phyloP scores from a whole-genome alignment of 2,329 filamentous ascomycete species.

The Stenocarpella maydis region DNA sequence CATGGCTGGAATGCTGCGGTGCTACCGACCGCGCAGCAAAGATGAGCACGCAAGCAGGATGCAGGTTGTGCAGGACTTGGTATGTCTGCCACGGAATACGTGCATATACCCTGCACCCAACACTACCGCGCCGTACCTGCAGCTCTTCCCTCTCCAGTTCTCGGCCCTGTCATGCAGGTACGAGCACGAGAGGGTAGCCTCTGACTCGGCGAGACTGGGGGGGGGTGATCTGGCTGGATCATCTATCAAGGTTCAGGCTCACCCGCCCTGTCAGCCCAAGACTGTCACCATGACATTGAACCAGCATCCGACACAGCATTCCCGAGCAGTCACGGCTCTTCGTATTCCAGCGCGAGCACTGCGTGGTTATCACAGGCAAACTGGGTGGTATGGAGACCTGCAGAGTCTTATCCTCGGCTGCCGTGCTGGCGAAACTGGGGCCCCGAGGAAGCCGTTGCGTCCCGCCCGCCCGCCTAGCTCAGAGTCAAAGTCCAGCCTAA shows the following conservation, averaged over 20 bases:
- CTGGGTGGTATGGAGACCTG: slow-evolving; percentile 4
- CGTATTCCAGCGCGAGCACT: slow-evolving; percentile 1
- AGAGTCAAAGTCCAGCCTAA: slow-evolving; percentile 6
- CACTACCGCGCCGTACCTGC: slow-evolving; percentile 7
- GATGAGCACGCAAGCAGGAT: neutral
- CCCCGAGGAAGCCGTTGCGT: slow-evolving; percentile 5
- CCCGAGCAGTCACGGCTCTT: neutral
- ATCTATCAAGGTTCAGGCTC: slow-evolving; percentile 19
- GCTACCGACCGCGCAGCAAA: neutral
- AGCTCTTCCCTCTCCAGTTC: slow-evolving; percentile 5
- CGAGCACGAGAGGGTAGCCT: slow-evolving; percentile 2
- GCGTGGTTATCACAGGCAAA: slow-evolving; percentile 14
- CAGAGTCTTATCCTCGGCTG: neutral
- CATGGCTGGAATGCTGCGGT: slow-evolving; percentile 1
- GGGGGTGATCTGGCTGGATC: slow-evolving; percentile 11
- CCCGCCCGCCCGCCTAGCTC: neutral
- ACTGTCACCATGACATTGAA: slow-evolving; percentile 18
- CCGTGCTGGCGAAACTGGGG: slow-evolving; percentile 1
- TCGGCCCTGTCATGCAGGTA: slow-evolving; percentile 25
- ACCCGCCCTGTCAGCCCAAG: neutral
- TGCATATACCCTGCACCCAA: slow-evolving; percentile 5
- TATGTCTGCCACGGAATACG: neutral
- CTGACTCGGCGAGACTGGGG: slow-evolving; percentile 18
- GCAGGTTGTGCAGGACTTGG: too few species aligned
- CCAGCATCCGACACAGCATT: neutral